A percentile compares a stretch with the other conserved stretches of the same genome.
Evolutionary conservation across 2,329 filamentous ascomycete genomes (phyloP).

Genomic region (Ascochyta pisi): DNA sequence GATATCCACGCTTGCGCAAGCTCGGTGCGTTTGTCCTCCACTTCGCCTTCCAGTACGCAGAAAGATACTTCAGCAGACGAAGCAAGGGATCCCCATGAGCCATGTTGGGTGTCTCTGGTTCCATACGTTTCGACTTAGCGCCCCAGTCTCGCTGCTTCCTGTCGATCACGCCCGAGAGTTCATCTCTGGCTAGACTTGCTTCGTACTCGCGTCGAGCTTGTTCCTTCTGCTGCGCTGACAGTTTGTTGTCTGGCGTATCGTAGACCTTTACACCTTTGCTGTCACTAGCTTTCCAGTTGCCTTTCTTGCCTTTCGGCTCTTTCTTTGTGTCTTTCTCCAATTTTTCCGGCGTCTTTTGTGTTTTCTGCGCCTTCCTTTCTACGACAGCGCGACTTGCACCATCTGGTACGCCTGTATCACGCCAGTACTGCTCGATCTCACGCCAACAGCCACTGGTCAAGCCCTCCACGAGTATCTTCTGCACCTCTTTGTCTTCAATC

Average conservation of each 20-base stretch:
- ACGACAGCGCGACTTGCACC: slow-evolving; percentile 78
- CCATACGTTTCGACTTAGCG: slow-evolving; percentile 69
- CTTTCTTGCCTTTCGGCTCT: slow-evolving; percentile 20
- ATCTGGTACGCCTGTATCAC: slow-evolving; percentile 85
- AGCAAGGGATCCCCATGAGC: slow-evolving; percentile 84
- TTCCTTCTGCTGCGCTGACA: slow-evolving; percentile 9
- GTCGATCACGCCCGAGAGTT: slow-evolving; percentile 51
- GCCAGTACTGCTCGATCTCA: slow-evolving; percentile 52
- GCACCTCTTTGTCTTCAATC: slow-evolving; percentile 46
- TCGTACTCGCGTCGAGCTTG: slow-evolving; percentile 13
- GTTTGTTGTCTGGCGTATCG: slow-evolving; percentile 31
- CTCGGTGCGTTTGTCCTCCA: slow-evolving; percentile 81
- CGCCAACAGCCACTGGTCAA: slow-evolving; percentile 44
- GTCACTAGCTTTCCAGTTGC: slow-evolving; percentile 52
- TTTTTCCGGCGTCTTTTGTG: slow-evolving; percentile 72
- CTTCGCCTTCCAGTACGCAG: slow-evolving; percentile 85
- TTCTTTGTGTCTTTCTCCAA: slow-evolving; percentile 64
- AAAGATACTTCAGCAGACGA: slow-evolving; percentile 75
- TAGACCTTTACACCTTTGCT: slow-evolving; percentile 46
- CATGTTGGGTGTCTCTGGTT: slow-evolving; percentile 75
- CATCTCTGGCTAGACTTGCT: slow-evolving; percentile 19
- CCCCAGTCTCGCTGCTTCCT: slow-evolving; percentile 72
- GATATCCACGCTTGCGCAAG: slow-evolving; percentile 88
- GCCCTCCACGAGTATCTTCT: slow-evolving; percentile 39
- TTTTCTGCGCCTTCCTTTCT: slow-evolving; percentile 65